These are phyloP conservation scores for Dendrobium nobile DNA, from an alignment of 106 monocot genomes.

Conservation along the genomic window DNA sequence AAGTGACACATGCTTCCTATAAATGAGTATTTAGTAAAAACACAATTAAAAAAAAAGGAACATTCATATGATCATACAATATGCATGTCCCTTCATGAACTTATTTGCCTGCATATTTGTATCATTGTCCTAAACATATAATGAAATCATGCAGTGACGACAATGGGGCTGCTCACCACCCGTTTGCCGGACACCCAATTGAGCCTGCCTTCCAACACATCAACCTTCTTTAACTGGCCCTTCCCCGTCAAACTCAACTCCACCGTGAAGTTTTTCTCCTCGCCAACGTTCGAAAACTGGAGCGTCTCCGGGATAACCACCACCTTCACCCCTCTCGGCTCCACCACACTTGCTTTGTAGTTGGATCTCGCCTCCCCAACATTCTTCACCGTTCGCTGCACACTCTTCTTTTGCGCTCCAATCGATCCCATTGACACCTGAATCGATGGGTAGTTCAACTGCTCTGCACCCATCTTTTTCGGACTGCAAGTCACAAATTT, in stretches of 20 bases:
- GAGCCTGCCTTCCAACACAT: not conserved
- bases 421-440: slow-evolving; percentile 7
- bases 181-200: not conserved
- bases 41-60: too few relatives aligned
- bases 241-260: slow-evolving; percentile 1
- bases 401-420: not conserved
- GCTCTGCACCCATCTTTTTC: not conserved
- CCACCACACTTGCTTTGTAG: slow-evolving; percentile 7
- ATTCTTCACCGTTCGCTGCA: slow-evolving; percentile 32
- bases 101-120: too few relatives aligned
- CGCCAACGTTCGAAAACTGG: slow-evolving; percentile 3
- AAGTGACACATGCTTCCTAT: too few relatives aligned
- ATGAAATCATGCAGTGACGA: not conserved
- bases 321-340: slow-evolving; percentile 14
- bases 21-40: too few relatives aligned
- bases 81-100: too few relatives aligned
- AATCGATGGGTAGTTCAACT: slow-evolving; percentile 47
- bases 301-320: slow-evolving; percentile 17
- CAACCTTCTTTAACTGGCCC: not conserved
- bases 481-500: not conserved
- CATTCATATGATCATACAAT: too few relatives aligned
- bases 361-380: slow-evolving; percentile 17
- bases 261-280: not conserved
- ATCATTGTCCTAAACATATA: not conserved
- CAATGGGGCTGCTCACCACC: not conserved